A percentile compares a stretch with the other conserved stretches of the same genome.
phyloP scores from a whole-genome alignment of 768 basidiomycete species.

The Macrolepiota fuliginosa region DNA sequence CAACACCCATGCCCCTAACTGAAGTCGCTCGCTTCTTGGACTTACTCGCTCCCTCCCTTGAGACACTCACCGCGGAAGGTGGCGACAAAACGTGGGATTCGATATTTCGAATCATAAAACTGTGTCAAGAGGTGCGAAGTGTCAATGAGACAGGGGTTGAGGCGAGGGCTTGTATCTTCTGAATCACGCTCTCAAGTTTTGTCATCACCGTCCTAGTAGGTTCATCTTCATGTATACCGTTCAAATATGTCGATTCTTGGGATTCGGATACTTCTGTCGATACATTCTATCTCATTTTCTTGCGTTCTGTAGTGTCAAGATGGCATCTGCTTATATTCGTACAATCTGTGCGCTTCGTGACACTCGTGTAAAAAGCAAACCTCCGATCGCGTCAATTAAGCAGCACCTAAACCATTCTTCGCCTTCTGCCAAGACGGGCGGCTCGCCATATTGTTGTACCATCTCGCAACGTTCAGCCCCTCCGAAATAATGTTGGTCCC shows the following conservation, averaged over 20 bases:
- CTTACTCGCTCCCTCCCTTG: not conserved
- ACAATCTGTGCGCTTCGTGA: not conserved
- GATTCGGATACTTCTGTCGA: no score
- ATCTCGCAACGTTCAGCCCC: constrained; percentile 41
- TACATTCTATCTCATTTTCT: no score
- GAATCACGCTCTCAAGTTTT: no score
- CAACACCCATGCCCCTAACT: not conserved
- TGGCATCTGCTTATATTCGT: not conserved
- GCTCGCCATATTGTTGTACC: constrained; percentile 32
- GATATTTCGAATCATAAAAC: not conserved
- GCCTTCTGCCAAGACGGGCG: constrained; percentile 50
- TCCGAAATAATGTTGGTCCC: constrained; percentile 29
- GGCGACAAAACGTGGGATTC: not conserved
- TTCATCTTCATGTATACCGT: no score
- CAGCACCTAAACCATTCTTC: constrained; percentile 29
- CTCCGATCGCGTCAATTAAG: not conserved
- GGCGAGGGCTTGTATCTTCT: no score
- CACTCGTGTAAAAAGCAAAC: not conserved
- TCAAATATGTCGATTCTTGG: no score
- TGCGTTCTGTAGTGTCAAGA: not conserved
- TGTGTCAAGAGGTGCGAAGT: not conserved
- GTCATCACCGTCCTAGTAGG: no score
- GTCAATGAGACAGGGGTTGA: not conserved
- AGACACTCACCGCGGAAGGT: not conserved
- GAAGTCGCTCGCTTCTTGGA: not conserved